Evolutionary conservation across 2,329 filamentous ascomycete genomes (phyloP).

Genomic region (Ophioceras dolichostomum): DNA sequence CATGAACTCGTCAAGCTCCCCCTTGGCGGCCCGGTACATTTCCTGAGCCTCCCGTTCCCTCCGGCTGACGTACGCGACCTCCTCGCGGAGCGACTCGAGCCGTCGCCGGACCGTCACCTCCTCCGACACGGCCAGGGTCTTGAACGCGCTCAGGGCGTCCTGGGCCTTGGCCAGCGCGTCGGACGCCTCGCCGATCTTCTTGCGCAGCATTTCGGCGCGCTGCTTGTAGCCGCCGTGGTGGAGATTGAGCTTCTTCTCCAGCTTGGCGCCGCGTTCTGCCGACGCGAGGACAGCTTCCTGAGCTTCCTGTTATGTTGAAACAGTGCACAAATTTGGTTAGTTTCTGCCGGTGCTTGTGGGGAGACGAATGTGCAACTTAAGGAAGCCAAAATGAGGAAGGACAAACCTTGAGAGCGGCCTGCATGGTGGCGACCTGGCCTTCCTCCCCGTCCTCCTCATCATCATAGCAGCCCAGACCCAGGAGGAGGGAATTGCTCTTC

Average conservation of each 20-base stretch:
- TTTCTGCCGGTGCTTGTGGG: neutral
- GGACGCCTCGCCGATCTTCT: constrained; percentile 67
- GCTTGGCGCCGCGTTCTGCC: constrained; percentile 71
- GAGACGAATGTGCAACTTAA: neutral
- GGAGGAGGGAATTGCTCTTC: constrained; percentile 46
- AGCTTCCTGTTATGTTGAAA: constrained; percentile 46
- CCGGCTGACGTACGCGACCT: constrained; percentile 67
- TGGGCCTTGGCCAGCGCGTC: constrained; percentile 62
- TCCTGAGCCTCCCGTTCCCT: constrained; percentile 89
- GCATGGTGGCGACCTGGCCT: constrained; percentile 47
- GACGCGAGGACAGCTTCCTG: constrained; percentile 61
- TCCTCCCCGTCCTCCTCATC: constrained; percentile 60
- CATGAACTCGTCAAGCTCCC: constrained; percentile 66
- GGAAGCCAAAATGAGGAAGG: neutral
- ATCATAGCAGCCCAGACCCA: constrained; percentile 70
- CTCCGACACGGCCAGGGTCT: constrained; percentile 66
- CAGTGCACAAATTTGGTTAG: too few species aligned
- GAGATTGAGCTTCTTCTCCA: constrained; percentile 85
- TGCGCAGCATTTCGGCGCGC: constrained; percentile 65
- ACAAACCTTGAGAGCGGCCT: constrained; percentile 62
- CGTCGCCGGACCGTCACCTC: constrained; percentile 62
- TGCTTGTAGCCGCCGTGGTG: constrained; percentile 86
- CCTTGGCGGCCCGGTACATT: constrained; percentile 60
- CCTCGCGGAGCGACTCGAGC: constrained; percentile 64
- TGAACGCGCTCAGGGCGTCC: constrained; percentile 61